Base-by-base conservation (phyloP, 805 yeast genomes). In the Teunomyces atbi region DNA sequence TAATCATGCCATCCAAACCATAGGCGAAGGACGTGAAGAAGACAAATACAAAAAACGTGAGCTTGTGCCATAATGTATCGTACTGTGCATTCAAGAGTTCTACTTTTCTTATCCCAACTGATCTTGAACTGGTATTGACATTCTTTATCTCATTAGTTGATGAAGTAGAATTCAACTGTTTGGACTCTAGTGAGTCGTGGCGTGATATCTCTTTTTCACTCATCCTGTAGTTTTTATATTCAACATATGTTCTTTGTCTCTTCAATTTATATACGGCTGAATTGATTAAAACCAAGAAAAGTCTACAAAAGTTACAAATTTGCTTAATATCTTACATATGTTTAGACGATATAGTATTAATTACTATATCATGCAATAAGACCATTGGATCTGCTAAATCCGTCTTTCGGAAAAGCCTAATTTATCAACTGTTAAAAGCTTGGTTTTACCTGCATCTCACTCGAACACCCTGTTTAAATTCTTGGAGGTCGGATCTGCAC, bases 11-110 rank as follows among this genome's bases (percentile, higher is more conserved):
- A 55, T 83, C 89, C 40, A 84, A 66, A 30, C 84, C 81, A 54
- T 81, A 81, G 21, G 76, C 76, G 54, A 81, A 84, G 16, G 85
- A 76, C 39, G 79, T 73, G 19, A 79, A 54, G 54, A 84, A 82
- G 19, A 79, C 61, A 10, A 76, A 65, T 44, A 79, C 59, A 57
- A 76, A 79, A 27, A 82, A 62, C 3, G 68, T 49, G 5, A 71
- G 50, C 44, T 74, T 75, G 48, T 69, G 68, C 33, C 54, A 53
- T 32, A 57, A 53, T 19, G 59, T 44, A 16, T 64, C 50, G 54
- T 78, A 81, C 50, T 79, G 83, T 26, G 69, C 69, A 13, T 79
- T 70, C 50, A 80, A 69, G 27, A 81, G 66, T 59, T 84, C 88
- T 15, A 77, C 73, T 52, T 77, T 79, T 45, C 76, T 62, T 27